Percentiles rank a stretch among this genome's conserved stretches.
Evolutionary conservation across 805 yeast species (phyloP).

Genomic region (Maudiozyma bulderi): DNA sequence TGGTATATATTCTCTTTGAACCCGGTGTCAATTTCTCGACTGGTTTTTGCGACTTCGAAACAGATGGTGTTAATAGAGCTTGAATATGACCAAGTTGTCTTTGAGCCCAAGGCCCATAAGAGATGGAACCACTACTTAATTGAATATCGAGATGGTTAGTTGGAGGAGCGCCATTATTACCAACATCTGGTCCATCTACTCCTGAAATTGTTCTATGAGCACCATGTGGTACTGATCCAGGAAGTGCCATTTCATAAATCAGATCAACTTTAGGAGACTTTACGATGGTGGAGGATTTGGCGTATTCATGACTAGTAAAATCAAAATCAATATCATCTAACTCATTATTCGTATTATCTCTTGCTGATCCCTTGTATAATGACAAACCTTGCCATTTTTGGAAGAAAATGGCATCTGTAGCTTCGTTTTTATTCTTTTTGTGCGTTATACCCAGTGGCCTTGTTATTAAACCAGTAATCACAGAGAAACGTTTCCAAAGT

Average conservation of each 20-base stretch:
- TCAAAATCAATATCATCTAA: constrained; percentile 28
- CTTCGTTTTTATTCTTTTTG: constrained; percentile 2
- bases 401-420: constrained; percentile 11
- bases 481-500: constrained; percentile 17
- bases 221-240: constrained; percentile 49
- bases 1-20: constrained; percentile 42
- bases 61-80: constrained; percentile 54
- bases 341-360: constrained; percentile 25
- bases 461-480: constrained; percentile 6
- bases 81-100: constrained; percentile 65
- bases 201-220: constrained; percentile 24
- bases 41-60: constrained; percentile 47
- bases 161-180: constrained; percentile 51
- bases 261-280: constrained; percentile 50
- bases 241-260: constrained; percentile 58
- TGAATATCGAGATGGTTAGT: constrained; percentile 51
- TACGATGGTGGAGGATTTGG: constrained; percentile 60
- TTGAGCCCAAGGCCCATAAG: constrained; percentile 96
- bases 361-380: constrained; percentile 44
- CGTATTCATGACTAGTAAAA: constrained; percentile 56
- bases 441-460: constrained; percentile 4
- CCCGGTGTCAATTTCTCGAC: constrained; percentile 39
- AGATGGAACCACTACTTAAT: constrained; percentile 52
- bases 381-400: constrained; percentile 68
- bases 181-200: constrained; percentile 44